Evolutionary conservation across 306 rosid species (phyloP), one percentile per base, ranked within the genome.

Genomic region (Oemleria cerasiformis): DNA sequence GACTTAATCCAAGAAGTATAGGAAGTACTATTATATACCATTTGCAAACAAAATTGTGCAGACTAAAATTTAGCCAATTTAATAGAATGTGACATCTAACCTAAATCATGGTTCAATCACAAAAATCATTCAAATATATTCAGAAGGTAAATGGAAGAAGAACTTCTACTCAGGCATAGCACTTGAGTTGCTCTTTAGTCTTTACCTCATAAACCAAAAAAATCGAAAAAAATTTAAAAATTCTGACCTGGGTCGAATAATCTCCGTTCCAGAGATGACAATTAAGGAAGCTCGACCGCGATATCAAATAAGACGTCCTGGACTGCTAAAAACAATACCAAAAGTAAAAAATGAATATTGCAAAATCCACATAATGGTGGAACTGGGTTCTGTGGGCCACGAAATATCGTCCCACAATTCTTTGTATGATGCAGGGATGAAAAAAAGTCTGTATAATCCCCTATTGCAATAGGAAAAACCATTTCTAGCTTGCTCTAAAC

Each of bases 401-500:
- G 96, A 78, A 91, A 94, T 66, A 91, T 86, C 47, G 88, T 50
- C 74, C 98, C 96, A 23, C 96, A 94, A 82, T 94, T 94, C 83
- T 84, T 91, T 39, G 96, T 88, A 16, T 89, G 97, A 78, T 89
- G 86, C 82, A 83, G 65, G 12, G 96, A 91, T 5, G 91, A 77
- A 80, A 94, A 91, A 87, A 94, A 94, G 76, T 94, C 99, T 0
- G 97, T 85, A 78, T 94, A 94, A 83, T 94, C 99, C 70, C 90
- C 95, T 70, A 91, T 71, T 43, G 76, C 90, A 83, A 94, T 77
- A 53, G 99, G 99, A 69, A 94, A 79, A 80, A 94, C 88, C 94
- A 94, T 23, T 70, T 85, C 84, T 23, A 81, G 92, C 56, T 79
- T 74, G 77, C 72, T 82, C 98, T 94, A 86, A 63, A 79, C 76